Evolutionary conservation across 179 eudicot species (phyloP), one percentile per base, ranked within the genome.

Genomic region (Vitellaria paradoxa): DNA sequence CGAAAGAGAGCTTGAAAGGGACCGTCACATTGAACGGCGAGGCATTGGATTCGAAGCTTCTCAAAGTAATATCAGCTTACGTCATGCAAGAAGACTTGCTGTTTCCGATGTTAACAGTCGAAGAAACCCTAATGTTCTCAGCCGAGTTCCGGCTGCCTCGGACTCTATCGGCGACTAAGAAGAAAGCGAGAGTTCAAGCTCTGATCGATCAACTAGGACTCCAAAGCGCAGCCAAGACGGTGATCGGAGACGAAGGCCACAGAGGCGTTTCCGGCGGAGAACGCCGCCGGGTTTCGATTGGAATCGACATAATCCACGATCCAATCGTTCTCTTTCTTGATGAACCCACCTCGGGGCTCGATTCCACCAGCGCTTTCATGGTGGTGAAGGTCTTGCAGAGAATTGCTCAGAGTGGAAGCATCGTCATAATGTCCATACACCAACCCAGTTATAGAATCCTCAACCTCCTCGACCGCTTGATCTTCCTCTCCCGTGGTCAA

Each of bases 211-310:
- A 92, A 63, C 75, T 92, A 7, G 97, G 94, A 13, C 84, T 92
- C 3, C 71, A 85, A 40, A 82, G 46, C 53, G 94, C 92, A 2
- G 91, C 92, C 49, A 83, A 86, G 57, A 92, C 92, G 0, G 81
- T 92, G 45, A 92, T 92, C 15, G 97, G 97, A 45, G 93, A 92
- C 49, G 94, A 90, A 78, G 92, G 90, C 11, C 97, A 87, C 26
- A 73, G 94, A 56, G 97, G 97, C 6, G 91, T 90, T 59, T 92
- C 97, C 0, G 97, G 97, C 8, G 97, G 97, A 0, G 97, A 92
- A 80, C 79, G 94, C 45, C 83, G 91, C 70, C 83, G 97, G 55
- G 94, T 90, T 15, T 90, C 94, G 0, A 92, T 92, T 30, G 97
- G 97, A 0, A 85, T 75, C 9, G 93, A 90, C 76, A 90, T 92